Base-by-base conservation (phyloP, 495 filamentous ascomycete genomes). In the Endocarpon pusillum region DNA sequence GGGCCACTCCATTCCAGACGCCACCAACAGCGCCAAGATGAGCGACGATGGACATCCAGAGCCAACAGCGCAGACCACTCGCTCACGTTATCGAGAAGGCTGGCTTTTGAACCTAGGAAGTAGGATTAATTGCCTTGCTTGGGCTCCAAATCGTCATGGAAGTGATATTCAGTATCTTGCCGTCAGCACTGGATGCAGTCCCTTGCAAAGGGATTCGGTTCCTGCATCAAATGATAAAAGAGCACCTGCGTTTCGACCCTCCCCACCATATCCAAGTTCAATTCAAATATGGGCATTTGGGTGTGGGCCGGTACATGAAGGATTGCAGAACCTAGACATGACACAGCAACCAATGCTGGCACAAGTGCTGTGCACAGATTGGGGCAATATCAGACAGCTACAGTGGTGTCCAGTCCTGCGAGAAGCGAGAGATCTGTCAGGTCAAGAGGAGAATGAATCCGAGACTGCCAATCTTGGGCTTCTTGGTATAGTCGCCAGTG, bases 221-320 rank as follows among this genome's bases (percentile, higher is more conserved):
- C 33, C 39, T 15, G 37, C 47, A 27, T 38, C 44, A 12, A 37
- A 48, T 26, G 47, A 51, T 12, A 44, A 46, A 34, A 39, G 46
- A 22, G 45, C 53, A 16, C 54, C 65, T 21, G 52, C 69, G 10
- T 73, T 71, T 44, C 45, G 54, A 10, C 53, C 66, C 2, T 55
- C 57, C 3, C 38, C 50, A 9, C 49, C 59, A 31, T 62, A 57
- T 38, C 65, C 67, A 21, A 55, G 55, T 23, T 57, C 59, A 15
- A 46, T 77, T 25, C 72, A 76, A 34, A 59, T 77, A 0, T 78
- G 73, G 73, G 49, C 61, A 3, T 70, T 78, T 48, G 47, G 51
- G 37, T 48, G 56, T 3, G 51, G 48, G 31, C 34, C 45, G 26
- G 45, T 41, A 12, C 49, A 49, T 1, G 28, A 39, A 9, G 21